A percentile compares a stretch with the other conserved stretches of the same genome.
These are phyloP conservation scores for Rhinocladiella similis DNA, from an alignment of 2,329 filamentous ascomycete species.

Conservation along the genomic window DNA sequence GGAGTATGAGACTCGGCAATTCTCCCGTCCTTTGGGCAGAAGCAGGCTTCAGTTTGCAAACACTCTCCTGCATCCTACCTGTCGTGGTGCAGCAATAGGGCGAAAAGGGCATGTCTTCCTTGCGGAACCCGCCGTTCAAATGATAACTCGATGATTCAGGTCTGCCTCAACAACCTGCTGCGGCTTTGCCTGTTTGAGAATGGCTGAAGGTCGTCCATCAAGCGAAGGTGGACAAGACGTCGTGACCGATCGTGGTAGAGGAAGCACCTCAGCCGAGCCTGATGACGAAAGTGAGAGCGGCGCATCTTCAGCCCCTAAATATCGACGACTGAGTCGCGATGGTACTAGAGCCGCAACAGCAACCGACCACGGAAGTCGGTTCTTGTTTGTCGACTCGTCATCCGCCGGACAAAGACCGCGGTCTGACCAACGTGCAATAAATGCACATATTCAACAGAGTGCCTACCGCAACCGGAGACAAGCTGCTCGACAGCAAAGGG, in stretches of 20 bases:
- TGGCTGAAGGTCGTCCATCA: constrained; percentile 10
- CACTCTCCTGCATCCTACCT: neutral
- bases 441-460: constrained; percentile 18
- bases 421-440: constrained; percentile 18
- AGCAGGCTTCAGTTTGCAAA: neutral
- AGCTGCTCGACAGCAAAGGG: constrained; percentile 10
- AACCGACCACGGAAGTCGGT: constrained; percentile 8
- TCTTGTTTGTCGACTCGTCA: constrained; percentile 19
- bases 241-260: constrained; percentile 2
- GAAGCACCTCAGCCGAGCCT: neutral
- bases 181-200: constrained; percentile 15
- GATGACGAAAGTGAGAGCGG: constrained; percentile 3
- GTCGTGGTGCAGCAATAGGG: neutral
- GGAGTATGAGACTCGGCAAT: too few species aligned
- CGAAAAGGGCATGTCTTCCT: neutral
- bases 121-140: neutral
- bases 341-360: constrained; percentile 6
- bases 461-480: constrained; percentile 12
- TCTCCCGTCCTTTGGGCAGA: neutral
- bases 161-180: constrained; percentile 4
- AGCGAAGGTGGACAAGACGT: neutral
- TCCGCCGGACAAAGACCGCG: constrained; percentile 11
- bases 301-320: constrained; percentile 9
- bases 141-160: constrained; percentile 11
- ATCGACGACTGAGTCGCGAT: constrained; percentile 12